A percentile compares a stretch with the other conserved stretches of the same genome.
Evolutionary conservation across 495 filamentous ascomycete species (phyloP).

Genomic region (Baudoinia panamericana): DNA sequence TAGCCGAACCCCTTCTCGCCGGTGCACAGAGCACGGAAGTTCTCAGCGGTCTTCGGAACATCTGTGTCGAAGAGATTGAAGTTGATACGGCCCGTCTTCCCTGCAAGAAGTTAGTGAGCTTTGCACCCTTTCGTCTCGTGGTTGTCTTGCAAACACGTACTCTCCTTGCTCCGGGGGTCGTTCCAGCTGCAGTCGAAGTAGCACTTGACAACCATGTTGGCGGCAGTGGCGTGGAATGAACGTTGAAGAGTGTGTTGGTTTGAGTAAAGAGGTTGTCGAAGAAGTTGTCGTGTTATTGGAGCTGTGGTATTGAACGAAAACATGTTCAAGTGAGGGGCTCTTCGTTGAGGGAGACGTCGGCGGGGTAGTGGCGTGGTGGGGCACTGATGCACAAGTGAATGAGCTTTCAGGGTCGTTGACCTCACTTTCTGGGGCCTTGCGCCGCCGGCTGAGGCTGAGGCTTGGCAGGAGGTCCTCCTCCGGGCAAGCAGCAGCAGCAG

Average conservation of each 20-base stretch:
- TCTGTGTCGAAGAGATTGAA: slow-evolving; percentile 80
- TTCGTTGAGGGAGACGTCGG: too few species aligned
- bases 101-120: background rate
- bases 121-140: background rate
- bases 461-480: too few species aligned
- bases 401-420: too few species aligned
- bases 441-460: too few species aligned
- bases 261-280: too few species aligned
- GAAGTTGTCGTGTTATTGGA: too few species aligned
- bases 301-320: background rate
- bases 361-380: too few species aligned
- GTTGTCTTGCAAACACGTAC: slow-evolving; percentile 37
- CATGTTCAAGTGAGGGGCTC: slow-evolving; percentile 8
- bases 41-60: slow-evolving; percentile 83
- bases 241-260: slow-evolving; percentile 27
- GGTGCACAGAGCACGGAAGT: slow-evolving; percentile 91
- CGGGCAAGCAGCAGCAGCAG: too few species aligned
- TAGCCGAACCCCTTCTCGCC: slow-evolving; percentile 71
- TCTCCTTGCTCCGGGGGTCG: slow-evolving; percentile 44
- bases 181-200: slow-evolving; percentile 59
- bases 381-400: too few species aligned
- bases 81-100: slow-evolving; percentile 67
- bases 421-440: too few species aligned
- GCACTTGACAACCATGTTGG: slow-evolving; percentile 52
- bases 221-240: slow-evolving; percentile 48